phyloP scores from a whole-genome alignment of 2,329 filamentous ascomycete species.

The Talaromyces sp. region DNA sequence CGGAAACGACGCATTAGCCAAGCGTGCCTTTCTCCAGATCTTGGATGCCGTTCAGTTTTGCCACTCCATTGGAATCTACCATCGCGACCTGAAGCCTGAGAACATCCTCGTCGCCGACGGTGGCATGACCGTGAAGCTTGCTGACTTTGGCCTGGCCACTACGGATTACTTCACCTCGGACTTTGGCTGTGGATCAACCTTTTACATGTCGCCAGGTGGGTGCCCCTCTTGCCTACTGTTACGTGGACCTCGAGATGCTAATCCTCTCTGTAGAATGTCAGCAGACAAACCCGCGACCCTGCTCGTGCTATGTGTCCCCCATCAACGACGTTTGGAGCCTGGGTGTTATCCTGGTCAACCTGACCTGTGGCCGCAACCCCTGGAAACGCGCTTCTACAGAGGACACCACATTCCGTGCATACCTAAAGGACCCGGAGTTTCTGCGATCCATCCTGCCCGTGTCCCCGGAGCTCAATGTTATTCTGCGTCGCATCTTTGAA shows the following conservation, averaged over 20 bases:
- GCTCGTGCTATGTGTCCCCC: constrained; percentile 78
- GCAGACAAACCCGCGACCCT: constrained; percentile 64
- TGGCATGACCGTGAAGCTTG: constrained; percentile 87
- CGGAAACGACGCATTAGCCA: constrained; percentile 83
- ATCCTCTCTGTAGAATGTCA: constrained; percentile 67
- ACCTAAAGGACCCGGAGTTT: constrained; percentile 77
- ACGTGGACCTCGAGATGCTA: not conserved
- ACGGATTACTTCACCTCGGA: constrained; percentile 78
- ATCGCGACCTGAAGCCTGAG: constrained; percentile 95
- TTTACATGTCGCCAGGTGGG: constrained; percentile 99
- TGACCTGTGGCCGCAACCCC: constrained; percentile 95
- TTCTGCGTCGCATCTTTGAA: constrained; percentile 83
- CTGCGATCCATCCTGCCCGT: constrained; percentile 88
- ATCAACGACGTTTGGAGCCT: constrained; percentile 97
- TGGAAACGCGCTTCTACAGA: constrained; percentile 95
- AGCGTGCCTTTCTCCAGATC: constrained; percentile 86
- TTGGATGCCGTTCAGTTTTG: constrained; percentile 95
- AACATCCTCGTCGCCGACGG: constrained; percentile 90
- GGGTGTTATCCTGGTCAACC: constrained; percentile 95
- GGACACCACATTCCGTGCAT: constrained; percentile 92
- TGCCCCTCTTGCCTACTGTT: constrained; percentile 17
- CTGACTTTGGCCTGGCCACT: constrained; percentile 94
- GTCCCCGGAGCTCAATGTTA: constrained; percentile 81
- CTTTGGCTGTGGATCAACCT: constrained; percentile 96
- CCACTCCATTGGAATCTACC: constrained; percentile 89